These are phyloP conservation scores for Pisolithus albus DNA, from an alignment of 768 basidiomycete species.

Conservation along the genomic window DNA sequence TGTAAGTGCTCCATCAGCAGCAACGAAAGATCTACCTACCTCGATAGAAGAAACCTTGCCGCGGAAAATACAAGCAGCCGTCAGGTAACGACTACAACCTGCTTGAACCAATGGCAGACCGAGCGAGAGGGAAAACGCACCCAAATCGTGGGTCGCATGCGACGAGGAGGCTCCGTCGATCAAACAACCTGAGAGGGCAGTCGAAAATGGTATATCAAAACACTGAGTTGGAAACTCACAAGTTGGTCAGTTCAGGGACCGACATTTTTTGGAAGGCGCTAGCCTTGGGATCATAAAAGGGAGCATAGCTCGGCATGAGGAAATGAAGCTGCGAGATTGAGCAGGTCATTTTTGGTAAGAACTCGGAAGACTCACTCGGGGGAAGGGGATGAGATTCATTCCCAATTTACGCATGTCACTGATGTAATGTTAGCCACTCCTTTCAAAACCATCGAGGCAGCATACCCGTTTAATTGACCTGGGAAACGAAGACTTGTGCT, in stretches of 20 bases:
- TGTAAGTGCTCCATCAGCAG: neutral
- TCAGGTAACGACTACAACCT: slow-evolving; percentile 64
- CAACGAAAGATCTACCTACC: slow-evolving; percentile 37
- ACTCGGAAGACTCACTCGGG: slow-evolving; percentile 51
- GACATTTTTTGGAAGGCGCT: slow-evolving; percentile 53
- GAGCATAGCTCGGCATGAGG: slow-evolving; percentile 92
- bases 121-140: slow-evolving; percentile 26
- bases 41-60: slow-evolving; percentile 77
- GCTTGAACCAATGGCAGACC: neutral
- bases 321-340: slow-evolving; percentile 69
- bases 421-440: neutral
- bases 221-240: slow-evolving; percentile 38
- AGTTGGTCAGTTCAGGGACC: slow-evolving; percentile 64
- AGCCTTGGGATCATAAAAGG: slow-evolving; percentile 66
- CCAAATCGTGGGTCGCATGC: slow-evolving; percentile 78
- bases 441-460: slow-evolving; percentile 1
- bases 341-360: neutral
- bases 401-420: slow-evolving; percentile 86
- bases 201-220: neutral
- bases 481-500: slow-evolving; percentile 90
- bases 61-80: slow-evolving; percentile 82
- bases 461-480: slow-evolving; percentile 85
- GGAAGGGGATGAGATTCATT: slow-evolving; percentile 95
- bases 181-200: slow-evolving; percentile 52
- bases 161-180: slow-evolving; percentile 72